Conservation (phyloP, 164 flowering plant genomes). For the Magnolia kwangsiensis region DNA sequence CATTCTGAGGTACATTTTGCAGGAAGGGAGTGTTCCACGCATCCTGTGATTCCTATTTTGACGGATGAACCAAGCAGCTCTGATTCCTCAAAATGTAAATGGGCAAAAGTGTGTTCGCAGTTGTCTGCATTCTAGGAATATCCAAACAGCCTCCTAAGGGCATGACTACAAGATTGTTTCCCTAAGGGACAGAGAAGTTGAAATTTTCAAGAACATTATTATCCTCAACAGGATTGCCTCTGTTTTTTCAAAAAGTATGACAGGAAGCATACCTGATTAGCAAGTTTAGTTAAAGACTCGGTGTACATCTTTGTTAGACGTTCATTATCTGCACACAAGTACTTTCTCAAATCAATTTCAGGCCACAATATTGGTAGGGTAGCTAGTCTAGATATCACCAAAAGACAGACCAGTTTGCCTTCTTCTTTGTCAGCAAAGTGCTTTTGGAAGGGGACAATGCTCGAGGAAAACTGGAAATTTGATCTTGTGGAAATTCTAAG, state of each 20-base stretch:
- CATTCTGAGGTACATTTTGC: not conserved
- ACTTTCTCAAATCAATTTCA: not conserved
- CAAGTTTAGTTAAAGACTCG: conserved; percentile 41
- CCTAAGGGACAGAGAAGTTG: too few species aligned
- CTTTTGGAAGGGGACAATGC: too few species aligned
- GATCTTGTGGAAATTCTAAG: too few species aligned
- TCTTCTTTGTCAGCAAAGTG: too few species aligned
- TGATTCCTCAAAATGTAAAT: not conserved
- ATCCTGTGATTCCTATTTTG: too few species aligned
- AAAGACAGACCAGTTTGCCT: too few species aligned
- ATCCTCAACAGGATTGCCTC: not conserved
- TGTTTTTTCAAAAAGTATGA: not conserved
- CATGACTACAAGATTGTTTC: too few species aligned
- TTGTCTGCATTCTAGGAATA: not conserved
- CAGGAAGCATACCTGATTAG: conserved; percentile 40
- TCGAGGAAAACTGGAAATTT: too few species aligned
- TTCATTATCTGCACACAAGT: conserved; percentile 46
- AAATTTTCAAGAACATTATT: too few species aligned
- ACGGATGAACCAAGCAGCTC: not conserved
- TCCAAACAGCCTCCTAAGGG: not conserved
- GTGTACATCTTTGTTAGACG: conserved; percentile 38
- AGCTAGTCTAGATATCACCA: too few species aligned
- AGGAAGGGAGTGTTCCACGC: not conserved
- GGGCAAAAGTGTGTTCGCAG: not conserved
- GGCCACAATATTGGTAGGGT: too few species aligned